Conservation (phyloP, 805 yeast species). For the Pichia cephalocereana region DNA sequence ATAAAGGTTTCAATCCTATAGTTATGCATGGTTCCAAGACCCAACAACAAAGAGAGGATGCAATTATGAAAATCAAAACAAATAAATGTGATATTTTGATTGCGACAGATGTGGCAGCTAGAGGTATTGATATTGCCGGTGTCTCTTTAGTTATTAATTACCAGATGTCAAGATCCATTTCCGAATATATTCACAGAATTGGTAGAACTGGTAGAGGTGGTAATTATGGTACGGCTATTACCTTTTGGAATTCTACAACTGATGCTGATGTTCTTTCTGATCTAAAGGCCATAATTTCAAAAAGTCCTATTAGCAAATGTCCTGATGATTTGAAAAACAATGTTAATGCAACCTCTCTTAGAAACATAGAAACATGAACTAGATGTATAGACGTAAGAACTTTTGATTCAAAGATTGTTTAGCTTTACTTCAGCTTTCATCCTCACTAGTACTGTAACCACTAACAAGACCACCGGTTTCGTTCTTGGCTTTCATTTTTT, state of each 20-base stretch:
- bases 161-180: conserved; percentile 71
- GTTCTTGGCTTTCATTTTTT: not conserved
- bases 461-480: not conserved
- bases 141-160: conserved; percentile 80
- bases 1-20: conserved; percentile 40
- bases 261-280: conserved; percentile 46
- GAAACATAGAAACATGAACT: conserved; percentile 7
- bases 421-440: not conserved
- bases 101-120: conserved; percentile 93
- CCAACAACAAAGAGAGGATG: conserved; percentile 78
- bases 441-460: conserved; percentile 8
- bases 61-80: conserved; percentile 48
- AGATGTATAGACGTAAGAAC: too few relatives aligned
- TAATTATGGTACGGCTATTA: conserved; percentile 60
- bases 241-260: conserved; percentile 49
- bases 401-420: too few relatives aligned
- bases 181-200: conserved; percentile 83
- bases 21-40: conserved; percentile 80
- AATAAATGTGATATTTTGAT: conserved; percentile 56
- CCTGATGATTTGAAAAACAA: conserved; percentile 29
- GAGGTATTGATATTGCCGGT: conserved; percentile 89
- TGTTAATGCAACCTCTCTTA: not conserved
- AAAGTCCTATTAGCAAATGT: conserved; percentile 29
- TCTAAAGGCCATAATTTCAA: conserved; percentile 39
- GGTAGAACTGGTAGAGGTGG: conserved; percentile 99